These are phyloP conservation scores for Tulasnella sp. DNA, from an alignment of 768 basidiomycete species.

Conservation along the genomic window DNA sequence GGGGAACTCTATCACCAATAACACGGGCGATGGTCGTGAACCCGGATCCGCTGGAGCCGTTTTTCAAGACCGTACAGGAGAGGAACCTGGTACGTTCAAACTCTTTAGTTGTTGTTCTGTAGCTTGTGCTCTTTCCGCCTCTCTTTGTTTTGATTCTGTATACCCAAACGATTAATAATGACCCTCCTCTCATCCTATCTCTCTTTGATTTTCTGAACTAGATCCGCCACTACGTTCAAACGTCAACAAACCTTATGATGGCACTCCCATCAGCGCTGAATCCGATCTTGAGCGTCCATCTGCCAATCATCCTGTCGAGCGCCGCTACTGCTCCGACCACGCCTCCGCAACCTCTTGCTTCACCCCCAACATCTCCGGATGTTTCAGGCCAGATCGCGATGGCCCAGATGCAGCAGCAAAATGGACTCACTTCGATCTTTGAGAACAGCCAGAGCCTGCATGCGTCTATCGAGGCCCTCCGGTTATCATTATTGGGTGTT, in stretches of 20 bases:
- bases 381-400: neutral
- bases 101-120: constrained; percentile 9
- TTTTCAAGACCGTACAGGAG: constrained; percentile 24
- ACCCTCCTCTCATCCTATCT: neutral
- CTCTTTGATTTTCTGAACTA: constrained; percentile 27
- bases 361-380: constrained; percentile 7
- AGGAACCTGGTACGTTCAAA: constrained; percentile 23
- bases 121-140: neutral
- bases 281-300: constrained; percentile 37
- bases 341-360: neutral
- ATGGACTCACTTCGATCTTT: neutral
- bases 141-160: neutral
- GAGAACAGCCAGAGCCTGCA: constrained; percentile 28
- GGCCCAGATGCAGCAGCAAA: neutral
- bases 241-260: constrained; percentile 43
- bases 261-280: constrained; percentile 38
- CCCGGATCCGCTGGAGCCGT: constrained; percentile 25
- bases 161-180: neutral
- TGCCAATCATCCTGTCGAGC: constrained; percentile 38
- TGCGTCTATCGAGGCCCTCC: constrained; percentile 36
- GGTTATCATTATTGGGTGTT: constrained; percentile 35
- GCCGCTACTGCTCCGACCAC: constrained; percentile 27
- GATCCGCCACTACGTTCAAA: constrained; percentile 40
- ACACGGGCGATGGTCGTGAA: constrained; percentile 6
- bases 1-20: constrained; percentile 15